Conservation (phyloP, 768 basidiomycete species). For the Amanita jacksonii region DNA sequence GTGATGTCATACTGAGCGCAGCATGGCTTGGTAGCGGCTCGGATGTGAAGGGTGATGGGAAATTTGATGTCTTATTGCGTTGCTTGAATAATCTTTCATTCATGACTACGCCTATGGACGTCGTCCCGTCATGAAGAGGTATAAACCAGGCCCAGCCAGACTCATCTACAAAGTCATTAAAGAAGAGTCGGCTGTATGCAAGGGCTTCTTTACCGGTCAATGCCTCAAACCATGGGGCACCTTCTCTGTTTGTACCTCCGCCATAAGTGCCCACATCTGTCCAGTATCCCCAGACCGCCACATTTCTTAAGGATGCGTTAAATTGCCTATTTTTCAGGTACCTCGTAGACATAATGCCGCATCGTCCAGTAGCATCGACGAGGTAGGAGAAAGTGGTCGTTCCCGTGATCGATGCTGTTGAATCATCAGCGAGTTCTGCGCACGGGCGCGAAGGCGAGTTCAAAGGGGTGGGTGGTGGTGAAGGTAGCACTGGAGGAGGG, state of each 20-base stretch:
- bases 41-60: slow-evolving; percentile 21
- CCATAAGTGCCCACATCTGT: slow-evolving; percentile 42
- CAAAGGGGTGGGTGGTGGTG: slow-evolving; percentile 26
- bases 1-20: slow-evolving; percentile 21
- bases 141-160: slow-evolving; percentile 70
- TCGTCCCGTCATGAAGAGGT: slow-evolving; percentile 54
- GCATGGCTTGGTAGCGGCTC: slow-evolving; percentile 16
- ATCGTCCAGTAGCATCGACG: slow-evolving; percentile 68
- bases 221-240: slow-evolving; percentile 64
- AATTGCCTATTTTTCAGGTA: slow-evolving; percentile 64
- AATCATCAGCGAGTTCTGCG: slow-evolving; percentile 7
- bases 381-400: slow-evolving; percentile 56
- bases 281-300: slow-evolving; percentile 79
- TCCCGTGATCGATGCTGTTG: slow-evolving; percentile 24
- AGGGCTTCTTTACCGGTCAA: slow-evolving; percentile 41
- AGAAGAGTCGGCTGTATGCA: background rate
- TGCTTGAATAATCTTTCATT: slow-evolving; percentile 40
- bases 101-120: slow-evolving; percentile 55
- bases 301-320: slow-evolving; percentile 61
- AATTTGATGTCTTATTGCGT: slow-evolving; percentile 21
- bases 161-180: slow-evolving; percentile 34
- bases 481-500: slow-evolving; percentile 29
- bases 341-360: slow-evolving; percentile 57
- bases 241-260: slow-evolving; percentile 36
- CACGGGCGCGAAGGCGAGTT: slow-evolving; percentile 13